Conservation (phyloP, 352 stramenopile species). For the Globisporangium emineosum region DNA sequence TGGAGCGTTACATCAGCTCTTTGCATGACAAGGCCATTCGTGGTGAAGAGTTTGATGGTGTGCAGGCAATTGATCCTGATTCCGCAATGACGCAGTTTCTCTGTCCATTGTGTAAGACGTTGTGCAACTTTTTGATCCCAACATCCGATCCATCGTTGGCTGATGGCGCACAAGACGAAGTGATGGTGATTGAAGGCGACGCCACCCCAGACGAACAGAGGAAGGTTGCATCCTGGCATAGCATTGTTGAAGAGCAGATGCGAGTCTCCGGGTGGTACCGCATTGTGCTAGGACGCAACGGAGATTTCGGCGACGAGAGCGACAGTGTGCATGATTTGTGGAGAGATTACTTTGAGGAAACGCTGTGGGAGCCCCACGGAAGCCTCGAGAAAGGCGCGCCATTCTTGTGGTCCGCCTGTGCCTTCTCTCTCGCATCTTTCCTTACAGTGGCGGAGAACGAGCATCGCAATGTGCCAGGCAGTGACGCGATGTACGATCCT, state of each 20-base stretch:
- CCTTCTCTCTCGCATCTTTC: conserved; percentile 79
- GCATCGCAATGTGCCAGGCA: conserved; percentile 20
- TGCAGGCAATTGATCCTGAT: conserved; percentile 86
- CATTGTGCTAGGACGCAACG: conserved; percentile 64
- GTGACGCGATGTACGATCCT: conserved; percentile 39
- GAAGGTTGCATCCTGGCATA: conserved; percentile 37
- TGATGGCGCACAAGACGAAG: conserved; percentile 15
- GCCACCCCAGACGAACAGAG: conserved; percentile 16
- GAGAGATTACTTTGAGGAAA: conserved; percentile 87
- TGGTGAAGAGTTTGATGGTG: conserved; percentile 85
- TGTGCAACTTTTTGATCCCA: conserved; percentile 91
- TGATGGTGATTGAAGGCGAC: conserved; percentile 1
- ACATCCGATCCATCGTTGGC: conserved; percentile 43
- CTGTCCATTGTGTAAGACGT: conserved; percentile 90
- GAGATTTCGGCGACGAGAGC: conserved; percentile 44
- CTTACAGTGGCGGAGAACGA: conserved; percentile 68
- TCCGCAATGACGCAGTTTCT: conserved; percentile 90
- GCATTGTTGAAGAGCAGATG: conserved; percentile 61
- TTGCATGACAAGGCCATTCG: conserved; percentile 86
- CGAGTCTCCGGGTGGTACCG: conserved; percentile 67
- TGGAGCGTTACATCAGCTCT: conserved; percentile 84
- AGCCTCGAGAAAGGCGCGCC: conserved; percentile 84
- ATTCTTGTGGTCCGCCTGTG: conserved; percentile 83
- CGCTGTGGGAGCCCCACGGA: conserved; percentile 81
- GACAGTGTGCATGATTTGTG: conserved; percentile 72